Evolutionary conservation across 345 rosid species (phyloP).

Genomic region (Pistacia vera): DNA sequence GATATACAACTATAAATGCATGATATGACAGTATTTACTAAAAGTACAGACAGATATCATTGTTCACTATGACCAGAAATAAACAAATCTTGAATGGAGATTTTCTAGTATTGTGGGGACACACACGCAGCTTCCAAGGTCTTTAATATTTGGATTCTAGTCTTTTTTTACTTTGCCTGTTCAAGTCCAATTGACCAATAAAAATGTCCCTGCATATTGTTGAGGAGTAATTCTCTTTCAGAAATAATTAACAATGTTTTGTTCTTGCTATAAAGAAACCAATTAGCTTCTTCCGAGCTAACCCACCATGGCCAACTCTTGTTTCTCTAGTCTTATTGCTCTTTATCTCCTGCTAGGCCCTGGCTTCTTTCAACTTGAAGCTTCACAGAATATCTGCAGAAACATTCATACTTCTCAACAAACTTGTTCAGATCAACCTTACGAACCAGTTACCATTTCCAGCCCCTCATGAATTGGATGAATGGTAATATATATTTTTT

Average conservation of each 20-base stretch:
- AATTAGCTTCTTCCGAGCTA: neutral
- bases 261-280: neutral
- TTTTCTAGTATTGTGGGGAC: neutral
- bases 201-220: neutral
- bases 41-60: neutral
- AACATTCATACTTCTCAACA: conserved; percentile 22
- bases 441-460: conserved; percentile 72
- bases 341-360: conserved; percentile 37
- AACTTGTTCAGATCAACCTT: conserved; percentile 40
- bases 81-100: neutral
- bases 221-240: neutral
- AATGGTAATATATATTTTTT: conserved; percentile 40
- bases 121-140: conserved; percentile 19
- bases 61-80: too few relatives aligned
- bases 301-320: conserved; percentile 9
- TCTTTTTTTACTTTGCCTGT: neutral
- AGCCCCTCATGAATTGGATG: conserved; percentile 75
- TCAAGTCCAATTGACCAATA: neutral
- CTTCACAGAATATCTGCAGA: conserved; percentile 45
- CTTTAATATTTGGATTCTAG: conserved; percentile 9
- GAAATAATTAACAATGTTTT: too few relatives aligned
- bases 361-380: conserved; percentile 41
- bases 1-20: neutral
- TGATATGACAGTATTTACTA: too few relatives aligned
- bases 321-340: conserved; percentile 24